These are phyloP conservation scores for Colletotrichum godetiae DNA, from an alignment of 2,329 filamentous ascomycete genomes.

Conservation along the genomic window DNA sequence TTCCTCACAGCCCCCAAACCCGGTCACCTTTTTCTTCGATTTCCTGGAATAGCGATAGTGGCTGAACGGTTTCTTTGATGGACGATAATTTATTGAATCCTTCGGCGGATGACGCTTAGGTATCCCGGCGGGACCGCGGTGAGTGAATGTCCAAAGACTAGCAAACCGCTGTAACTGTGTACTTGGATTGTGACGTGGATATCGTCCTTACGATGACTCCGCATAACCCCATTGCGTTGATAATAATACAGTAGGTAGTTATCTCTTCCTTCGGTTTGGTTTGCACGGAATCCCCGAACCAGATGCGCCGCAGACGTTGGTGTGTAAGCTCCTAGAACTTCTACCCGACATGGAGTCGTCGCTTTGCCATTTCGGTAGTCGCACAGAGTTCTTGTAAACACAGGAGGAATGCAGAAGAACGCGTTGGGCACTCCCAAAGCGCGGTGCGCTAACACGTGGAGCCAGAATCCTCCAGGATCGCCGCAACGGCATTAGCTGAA, in stretches of 20 bases:
- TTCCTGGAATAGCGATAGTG: neutral
- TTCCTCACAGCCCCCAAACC: neutral
- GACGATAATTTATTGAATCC: neutral
- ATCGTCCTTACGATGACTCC: neutral
- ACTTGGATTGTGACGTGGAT: neutral
- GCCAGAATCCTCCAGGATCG: constrained; percentile 4
- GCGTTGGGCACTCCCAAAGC: neutral
- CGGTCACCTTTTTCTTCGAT: neutral
- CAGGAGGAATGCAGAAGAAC: neutral
- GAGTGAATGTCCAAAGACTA: neutral
- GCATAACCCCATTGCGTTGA: neutral
- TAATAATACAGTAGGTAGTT: neutral
- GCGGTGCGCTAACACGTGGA: constrained; percentile 13
- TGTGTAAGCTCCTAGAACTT: neutral
- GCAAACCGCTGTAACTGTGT: neutral
- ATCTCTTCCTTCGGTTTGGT: neutral
- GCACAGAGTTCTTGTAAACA: neutral
- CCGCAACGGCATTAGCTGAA: neutral
- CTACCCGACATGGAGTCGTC: neutral
- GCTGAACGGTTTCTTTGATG: neutral
- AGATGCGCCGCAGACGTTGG: neutral
- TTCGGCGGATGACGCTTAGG: neutral
- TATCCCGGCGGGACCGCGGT: neutral
- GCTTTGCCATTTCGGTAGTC: neutral
- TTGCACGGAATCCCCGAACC: neutral